Conservation (phyloP, 2,329 filamentous ascomycete species). For the Botrytis pseudocinerea region DNA sequence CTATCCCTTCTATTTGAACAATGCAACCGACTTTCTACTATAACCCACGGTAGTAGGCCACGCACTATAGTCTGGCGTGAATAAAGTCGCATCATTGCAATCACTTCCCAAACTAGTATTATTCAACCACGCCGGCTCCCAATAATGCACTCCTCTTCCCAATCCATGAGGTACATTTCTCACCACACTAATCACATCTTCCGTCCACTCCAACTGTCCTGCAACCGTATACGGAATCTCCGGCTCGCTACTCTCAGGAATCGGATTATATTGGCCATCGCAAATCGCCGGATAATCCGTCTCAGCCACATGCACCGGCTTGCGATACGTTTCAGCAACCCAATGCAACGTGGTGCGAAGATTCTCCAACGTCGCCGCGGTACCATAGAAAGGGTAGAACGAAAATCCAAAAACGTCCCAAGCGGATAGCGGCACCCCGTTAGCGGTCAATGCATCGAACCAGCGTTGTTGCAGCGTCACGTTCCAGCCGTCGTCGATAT, state of each 20-base stretch:
- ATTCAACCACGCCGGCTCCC: slow-evolving; percentile 58
- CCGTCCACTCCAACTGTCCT: slow-evolving; percentile 62
- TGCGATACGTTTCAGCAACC: slow-evolving; percentile 61
- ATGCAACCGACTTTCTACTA: slow-evolving; percentile 17
- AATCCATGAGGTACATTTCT: slow-evolving; percentile 53
- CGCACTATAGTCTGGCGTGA: slow-evolving; percentile 44
- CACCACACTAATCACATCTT: slow-evolving; percentile 58
- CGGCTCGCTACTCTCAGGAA: slow-evolving; percentile 40
- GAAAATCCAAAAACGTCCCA: slow-evolving; percentile 72
- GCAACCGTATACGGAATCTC: slow-evolving; percentile 61
- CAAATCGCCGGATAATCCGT: slow-evolving; percentile 70
- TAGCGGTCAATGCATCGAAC: slow-evolving; percentile 62
- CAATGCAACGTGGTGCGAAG: slow-evolving; percentile 56
- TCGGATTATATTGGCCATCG: slow-evolving; percentile 50
- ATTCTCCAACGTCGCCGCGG: slow-evolving; percentile 57
- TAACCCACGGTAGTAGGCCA: slow-evolving; percentile 23
- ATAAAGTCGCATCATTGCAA: slow-evolving; percentile 64
- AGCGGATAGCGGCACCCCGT: slow-evolving; percentile 54
- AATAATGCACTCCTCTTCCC: slow-evolving; percentile 63
- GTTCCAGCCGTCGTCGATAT: slow-evolving; percentile 73
- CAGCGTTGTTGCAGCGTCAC: slow-evolving; percentile 60
- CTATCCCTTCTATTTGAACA: neutral
- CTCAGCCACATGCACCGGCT: slow-evolving; percentile 68
- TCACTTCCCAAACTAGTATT: slow-evolving; percentile 59
- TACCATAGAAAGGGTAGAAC: slow-evolving; percentile 71